A percentile compares a stretch with the other conserved stretches of the same genome.
These are phyloP conservation scores for Diaporthe amygdali DNA, from an alignment of 2,329 filamentous ascomycete species.

Conservation along the genomic window DNA sequence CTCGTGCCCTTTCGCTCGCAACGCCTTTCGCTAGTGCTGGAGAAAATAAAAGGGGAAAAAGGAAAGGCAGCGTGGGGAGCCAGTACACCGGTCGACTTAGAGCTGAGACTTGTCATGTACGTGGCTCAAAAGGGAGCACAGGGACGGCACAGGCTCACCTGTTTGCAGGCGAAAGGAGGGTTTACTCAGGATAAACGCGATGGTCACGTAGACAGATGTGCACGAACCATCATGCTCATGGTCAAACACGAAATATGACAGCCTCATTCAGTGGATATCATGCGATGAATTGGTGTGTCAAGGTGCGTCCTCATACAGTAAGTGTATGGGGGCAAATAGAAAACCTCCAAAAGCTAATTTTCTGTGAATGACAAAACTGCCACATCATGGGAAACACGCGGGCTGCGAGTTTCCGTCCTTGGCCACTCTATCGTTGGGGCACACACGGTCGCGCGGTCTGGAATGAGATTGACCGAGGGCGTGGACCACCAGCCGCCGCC, in stretches of 20 bases:
- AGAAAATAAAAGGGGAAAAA: background rate
- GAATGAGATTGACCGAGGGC: background rate
- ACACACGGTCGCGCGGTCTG: background rate
- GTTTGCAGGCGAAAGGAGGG: background rate
- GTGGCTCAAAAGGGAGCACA: conserved; percentile 6
- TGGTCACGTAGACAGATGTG: background rate
- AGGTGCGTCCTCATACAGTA: background rate
- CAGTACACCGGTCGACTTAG: background rate
- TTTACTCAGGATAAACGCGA: background rate
- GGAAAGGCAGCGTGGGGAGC: background rate
- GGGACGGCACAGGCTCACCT: conserved; percentile 1
- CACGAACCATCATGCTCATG: background rate
- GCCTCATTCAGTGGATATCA: background rate
- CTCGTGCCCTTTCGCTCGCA: background rate
- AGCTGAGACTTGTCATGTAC: conserved; percentile 20
- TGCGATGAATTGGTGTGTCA: background rate
- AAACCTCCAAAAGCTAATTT: background rate
- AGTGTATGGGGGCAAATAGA: background rate
- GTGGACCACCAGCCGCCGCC: conserved; percentile 5
- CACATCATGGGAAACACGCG: background rate
- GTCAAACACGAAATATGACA: background rate
- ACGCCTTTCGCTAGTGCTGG: conserved; percentile 2
- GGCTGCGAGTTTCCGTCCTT: background rate
- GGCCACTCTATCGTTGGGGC: background rate
- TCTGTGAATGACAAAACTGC: background rate